Evolutionary conservation across 2,329 filamentous ascomycete genomes (phyloP), one percentile per base, ranked within the genome.

Genomic region (Westerdykella ornata): DNA sequence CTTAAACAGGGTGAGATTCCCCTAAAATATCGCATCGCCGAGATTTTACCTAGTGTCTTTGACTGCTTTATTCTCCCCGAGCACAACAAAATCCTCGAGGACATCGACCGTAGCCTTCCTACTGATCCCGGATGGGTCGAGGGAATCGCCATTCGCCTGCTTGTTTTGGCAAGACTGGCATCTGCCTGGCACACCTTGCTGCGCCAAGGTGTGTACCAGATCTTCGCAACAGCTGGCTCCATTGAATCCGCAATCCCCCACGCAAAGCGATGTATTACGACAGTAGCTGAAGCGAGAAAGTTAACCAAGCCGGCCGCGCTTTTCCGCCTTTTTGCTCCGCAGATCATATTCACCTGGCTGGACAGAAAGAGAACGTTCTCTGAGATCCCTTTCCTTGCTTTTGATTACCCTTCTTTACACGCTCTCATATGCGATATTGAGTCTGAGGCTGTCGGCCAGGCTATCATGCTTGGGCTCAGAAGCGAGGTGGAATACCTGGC

Each of bases 331-430:
- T 98, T 97, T 59, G 82, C 87, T 5, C 81, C 89, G 2, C 92
- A 98, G 57, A 73, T 98, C 5, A 71, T 97, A 3, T 95, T 87
- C 59, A 95, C 88, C 0, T 98, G 89, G 90, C 77, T 94, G 3
- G 80, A 87, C 47, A 70, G 95, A 22, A 54, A 53, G 6, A 71
- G 76, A n/a, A 52, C 39, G 12, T 47, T 59, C 33, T 45, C 55
- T 22, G 73, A 79, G 3, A 85, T 98, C 37, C 90, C 92, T 0
- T 95, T 78, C 57, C 71, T 74, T n/a, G 85, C 92, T 2, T 98
- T 98, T 62, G 84, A 82, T 1, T 98, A 94, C 57, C 44, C 66
- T 1, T 78, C 68, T 13, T 73, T 97, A 2, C 62, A 72, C 14
- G 81, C 86, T 4, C 75, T 98, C 39, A 65, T 96, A 2, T 58